These are phyloP conservation scores for Populus tomentosa DNA, from an alignment of 441 rosid genomes.

Conservation along the genomic window DNA sequence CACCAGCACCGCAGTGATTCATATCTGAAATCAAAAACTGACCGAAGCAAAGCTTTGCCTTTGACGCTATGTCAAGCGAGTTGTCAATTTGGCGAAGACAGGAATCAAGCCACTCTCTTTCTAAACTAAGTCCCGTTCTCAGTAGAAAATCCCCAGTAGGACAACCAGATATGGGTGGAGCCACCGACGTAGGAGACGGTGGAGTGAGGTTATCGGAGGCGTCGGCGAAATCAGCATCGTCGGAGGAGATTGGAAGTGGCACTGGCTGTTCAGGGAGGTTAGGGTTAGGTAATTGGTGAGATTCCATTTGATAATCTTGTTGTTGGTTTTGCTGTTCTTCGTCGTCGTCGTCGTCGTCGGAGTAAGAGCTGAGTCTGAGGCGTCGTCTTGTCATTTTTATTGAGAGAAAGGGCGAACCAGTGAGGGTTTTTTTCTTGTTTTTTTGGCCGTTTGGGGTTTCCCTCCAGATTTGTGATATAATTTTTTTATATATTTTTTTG, in stretches of 20 bases:
- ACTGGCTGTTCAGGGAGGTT: constrained; percentile 19
- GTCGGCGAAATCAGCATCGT: constrained; percentile 55
- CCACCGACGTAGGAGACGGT: constrained; percentile 31
- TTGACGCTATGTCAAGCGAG: constrained; percentile 40
- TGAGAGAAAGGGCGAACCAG: neutral
- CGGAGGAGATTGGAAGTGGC: constrained; percentile 45
- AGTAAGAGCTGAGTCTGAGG: constrained; percentile 38
- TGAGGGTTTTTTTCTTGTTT: neutral
- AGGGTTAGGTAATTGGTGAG: constrained; percentile 31
- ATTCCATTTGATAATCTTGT: constrained; percentile 5
- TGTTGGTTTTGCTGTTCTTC: neutral
- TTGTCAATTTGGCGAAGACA: constrained; percentile 43
- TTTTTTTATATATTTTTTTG: too few species aligned
- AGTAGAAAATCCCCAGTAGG: constrained; percentile 43
- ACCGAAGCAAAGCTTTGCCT: constrained; percentile 73
- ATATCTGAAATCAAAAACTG: constrained; percentile 76
- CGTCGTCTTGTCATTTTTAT: constrained; percentile 59
- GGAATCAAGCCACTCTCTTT: constrained; percentile 61
- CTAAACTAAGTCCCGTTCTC: constrained; percentile 60
- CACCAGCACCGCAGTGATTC: constrained; percentile 69
- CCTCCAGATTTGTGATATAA: constrained; percentile 17
- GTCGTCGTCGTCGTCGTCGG: constrained; percentile 54
- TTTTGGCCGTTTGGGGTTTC: constrained; percentile 7
- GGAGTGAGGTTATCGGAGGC: constrained; percentile 41
- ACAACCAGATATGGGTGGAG: constrained; percentile 27